Evolutionary conservation across 1,139 yeast genomes (phyloP), one percentile per base, ranked within the genome.

Genomic region (Suzukiozyma palmioleophila): DNA sequence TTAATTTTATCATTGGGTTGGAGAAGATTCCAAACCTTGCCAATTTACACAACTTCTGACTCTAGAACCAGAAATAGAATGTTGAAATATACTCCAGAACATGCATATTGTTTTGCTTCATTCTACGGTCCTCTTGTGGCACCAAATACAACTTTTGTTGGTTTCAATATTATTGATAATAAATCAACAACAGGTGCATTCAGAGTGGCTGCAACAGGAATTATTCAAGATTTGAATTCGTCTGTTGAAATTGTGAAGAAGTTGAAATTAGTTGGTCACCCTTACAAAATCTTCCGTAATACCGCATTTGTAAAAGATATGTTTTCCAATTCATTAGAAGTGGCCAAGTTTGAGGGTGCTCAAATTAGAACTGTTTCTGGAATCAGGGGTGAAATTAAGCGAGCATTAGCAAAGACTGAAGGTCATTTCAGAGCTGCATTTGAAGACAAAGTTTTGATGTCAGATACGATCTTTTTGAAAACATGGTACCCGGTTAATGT

Each of bases 381-480:
- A 42, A 88, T 94, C 44, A 73, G 98, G 53, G 99, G 99, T 60
- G 98, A 94, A 62, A 90, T 94, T 51, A 94, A 94, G 59, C 76
- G 97, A 50, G 98, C 97, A 0, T 70, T 94, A 46, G 78, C 96
- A 7, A 85, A 85, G 50, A 97, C 97, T 0, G 97, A 90, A 44
- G 99, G 99, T n/a, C 83, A 86, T 59, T 94, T 77, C 70, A 79
- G 99, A 60, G 98, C 98, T n/a, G 83, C 97, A 1, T 94, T 94
- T 62, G 99, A 94, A 62, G 99, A 94, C 60, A 92, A 90, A 65
- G 78, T 92, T 30, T 73, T 90, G 45, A 77, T 92, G 84, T 77
- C 95, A 46, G 98, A 92, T 61, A 85, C 87, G 38, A 77, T 94
- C 11, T 84, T 92, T 52, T 68, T 94, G 58, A 83, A 96, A 59